Conservation (phyloP, 768 basidiomycete species). For the Termitomyces heimii region DNA sequence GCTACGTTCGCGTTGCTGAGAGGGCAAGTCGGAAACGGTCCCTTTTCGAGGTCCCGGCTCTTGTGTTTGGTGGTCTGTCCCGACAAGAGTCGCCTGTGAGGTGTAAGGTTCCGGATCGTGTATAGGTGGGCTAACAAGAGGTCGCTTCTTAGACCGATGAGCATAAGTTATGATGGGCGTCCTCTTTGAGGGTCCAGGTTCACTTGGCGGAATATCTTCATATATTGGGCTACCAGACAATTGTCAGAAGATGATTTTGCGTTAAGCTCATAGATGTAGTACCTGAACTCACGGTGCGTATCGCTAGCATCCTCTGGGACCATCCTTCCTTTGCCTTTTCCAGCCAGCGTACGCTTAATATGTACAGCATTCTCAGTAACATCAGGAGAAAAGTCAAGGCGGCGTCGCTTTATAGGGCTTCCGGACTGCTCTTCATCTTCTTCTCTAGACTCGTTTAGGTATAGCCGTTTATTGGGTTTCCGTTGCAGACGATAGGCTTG, state of each 20-base stretch:
- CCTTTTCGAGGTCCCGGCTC: background rate
- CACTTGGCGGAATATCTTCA: background rate
- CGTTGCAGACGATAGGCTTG: constrained; percentile 21
- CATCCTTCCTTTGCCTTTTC: constrained; percentile 3
- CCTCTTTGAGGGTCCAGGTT: constrained; percentile 2
- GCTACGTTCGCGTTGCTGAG: background rate
- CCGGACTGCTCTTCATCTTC: background rate
- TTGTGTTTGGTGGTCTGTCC: background rate
- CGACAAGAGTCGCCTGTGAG: constrained; percentile 14
- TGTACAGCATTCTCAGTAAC: background rate
- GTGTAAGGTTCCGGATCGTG: constrained; percentile 4
- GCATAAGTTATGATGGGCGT: background rate
- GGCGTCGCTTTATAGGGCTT: constrained; percentile 3
- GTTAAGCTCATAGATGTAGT: background rate
- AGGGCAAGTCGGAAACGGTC: background rate
- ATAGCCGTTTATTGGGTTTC: background rate
- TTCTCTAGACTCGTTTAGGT: background rate
- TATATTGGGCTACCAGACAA: background rate
- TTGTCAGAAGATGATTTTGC: background rate
- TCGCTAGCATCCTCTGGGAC: background rate
- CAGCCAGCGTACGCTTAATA: background rate
- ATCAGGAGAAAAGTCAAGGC: background rate
- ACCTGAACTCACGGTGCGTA: background rate
- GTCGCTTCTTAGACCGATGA: background rate
- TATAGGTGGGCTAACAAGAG: background rate